Conservation (phyloP, 225 moss, liverwort and hornwort genomes). For the Pleurozium schreberi region DNA sequence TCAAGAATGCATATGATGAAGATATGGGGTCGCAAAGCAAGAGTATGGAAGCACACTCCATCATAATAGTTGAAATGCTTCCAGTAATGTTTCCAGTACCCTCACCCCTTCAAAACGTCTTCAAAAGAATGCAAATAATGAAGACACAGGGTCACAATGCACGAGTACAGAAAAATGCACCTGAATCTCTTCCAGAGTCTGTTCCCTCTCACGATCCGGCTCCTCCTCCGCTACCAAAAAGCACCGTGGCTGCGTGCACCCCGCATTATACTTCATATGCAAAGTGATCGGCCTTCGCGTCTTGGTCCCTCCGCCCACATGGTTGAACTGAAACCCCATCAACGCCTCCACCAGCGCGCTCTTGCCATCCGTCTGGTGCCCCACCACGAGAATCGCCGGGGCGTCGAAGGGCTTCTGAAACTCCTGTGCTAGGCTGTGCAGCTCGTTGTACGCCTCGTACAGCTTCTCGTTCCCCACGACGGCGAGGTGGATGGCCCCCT, state of each 20-base stretch:
- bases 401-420: slow-evolving; percentile 81
- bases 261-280: slow-evolving; percentile 82
- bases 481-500: not conserved
- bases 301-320: slow-evolving; percentile 96
- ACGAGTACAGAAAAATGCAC: not conserved
- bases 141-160: not conserved
- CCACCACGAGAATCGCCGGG: slow-evolving; percentile 86
- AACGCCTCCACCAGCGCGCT: slow-evolving; percentile 86
- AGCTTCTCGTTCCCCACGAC: slow-evolving; percentile 38
- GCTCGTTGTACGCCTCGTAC: slow-evolving; percentile 92
- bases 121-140: not conserved
- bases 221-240: slow-evolving; percentile 59
- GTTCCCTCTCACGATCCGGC: slow-evolving; percentile 54
- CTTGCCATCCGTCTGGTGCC: slow-evolving; percentile 91
- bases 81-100: not conserved
- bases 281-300: slow-evolving; percentile 81
- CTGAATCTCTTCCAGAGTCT: slow-evolving; percentile 74
- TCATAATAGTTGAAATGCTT: not conserved
- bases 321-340: slow-evolving; percentile 99
- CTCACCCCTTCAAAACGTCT: not conserved
- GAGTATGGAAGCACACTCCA: not conserved
- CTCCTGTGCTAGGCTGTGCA: slow-evolving; percentile 74
- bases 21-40: not conserved
- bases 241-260: slow-evolving; percentile 66
- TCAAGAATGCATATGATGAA: not conserved